Base-by-base conservation (phyloP, 257 asterid species). In the Solanum peruvianum region DNA sequence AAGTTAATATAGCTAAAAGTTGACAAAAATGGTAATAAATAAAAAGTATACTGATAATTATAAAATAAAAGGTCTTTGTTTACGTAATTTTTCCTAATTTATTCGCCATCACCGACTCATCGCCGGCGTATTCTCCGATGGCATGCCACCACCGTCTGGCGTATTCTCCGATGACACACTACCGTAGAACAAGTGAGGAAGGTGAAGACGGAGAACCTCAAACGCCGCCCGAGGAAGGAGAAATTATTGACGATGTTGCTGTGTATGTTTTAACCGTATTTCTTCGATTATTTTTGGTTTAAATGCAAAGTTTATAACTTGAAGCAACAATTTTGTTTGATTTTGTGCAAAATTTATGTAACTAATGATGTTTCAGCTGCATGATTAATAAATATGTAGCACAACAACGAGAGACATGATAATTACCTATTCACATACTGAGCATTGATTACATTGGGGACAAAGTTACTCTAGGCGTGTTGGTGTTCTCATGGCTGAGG, bases 401-500 rank as follows among this genome's bases (percentile, higher is more conserved):
- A 84, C 87, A 67, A 85, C 72, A 86, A 86, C 86, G 35, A 27
- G 73, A 90, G 91, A 85, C 90, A 66, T 73, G 86, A 85, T 86
- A 87, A 88, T 85, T 88, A 76, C 89, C 91, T 88, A 49, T 58
- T 90, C 87, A 85, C 80, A 87, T 89, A 86, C 92, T 91, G 92
- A 88, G 90, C 88, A 86, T 83, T 89, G 92, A 90, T 67, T 29
- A 67, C 39, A 67, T 67, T 67, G 75, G 73, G 73, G 35, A 67
- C 73, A 27, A 67, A 67, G 73, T 25, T 27, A 87, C 92, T 88
- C 89, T 93, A 91, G 90, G 94, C 90, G 91, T 91, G 87, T 90
- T 93, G 92, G 91, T 92, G 87, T 90, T 93, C 92, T 88, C 97
- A 93, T 90, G 97, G 87, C 94, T 88, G 95, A 92, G 94, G 98